These are phyloP conservation scores for Mucor lusitanicus DNA, from an alignment of 371 early-diverging fungal species.

Conservation along the genomic window DNA sequence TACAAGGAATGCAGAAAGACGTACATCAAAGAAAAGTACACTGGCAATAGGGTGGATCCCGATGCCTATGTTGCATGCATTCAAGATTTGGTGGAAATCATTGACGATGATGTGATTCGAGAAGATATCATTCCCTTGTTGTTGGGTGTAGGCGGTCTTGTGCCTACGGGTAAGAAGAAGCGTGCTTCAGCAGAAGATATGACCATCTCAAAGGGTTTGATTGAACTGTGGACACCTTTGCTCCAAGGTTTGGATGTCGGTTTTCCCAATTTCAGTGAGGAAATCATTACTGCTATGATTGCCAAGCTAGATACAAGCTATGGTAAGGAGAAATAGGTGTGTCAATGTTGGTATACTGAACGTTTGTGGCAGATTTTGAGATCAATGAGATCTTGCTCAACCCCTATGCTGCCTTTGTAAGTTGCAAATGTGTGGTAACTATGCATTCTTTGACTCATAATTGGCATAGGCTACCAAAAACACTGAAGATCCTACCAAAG, in stretches of 20 bases:
- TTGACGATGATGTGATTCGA: constrained; percentile 11
- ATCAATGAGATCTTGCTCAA: constrained; percentile 25
- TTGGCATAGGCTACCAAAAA: not conserved
- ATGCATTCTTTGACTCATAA: not conserved
- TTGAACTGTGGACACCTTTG: constrained; percentile 47
- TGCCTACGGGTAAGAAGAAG: constrained; percentile 52
- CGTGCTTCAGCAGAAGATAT: constrained; percentile 33
- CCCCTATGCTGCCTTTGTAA: constrained; percentile 29
- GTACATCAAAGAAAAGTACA: constrained; percentile 26
- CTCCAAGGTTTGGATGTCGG: constrained; percentile 31
- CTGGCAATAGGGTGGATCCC: constrained; percentile 5
- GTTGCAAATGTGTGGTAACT: not conserved
- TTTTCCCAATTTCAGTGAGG: constrained; percentile 31
- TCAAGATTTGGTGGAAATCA: constrained; percentile 12
- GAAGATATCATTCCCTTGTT: constrained; percentile 34
- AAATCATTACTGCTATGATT: constrained; percentile 33
- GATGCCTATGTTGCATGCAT: constrained; percentile 17
- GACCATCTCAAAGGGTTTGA: constrained; percentile 35
- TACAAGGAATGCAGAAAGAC: constrained; percentile 46
- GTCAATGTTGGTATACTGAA: not conserved
- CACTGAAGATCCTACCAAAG: constrained; percentile 19
- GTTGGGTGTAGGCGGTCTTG: constrained; percentile 44
- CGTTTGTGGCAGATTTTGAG: constrained; percentile 16
- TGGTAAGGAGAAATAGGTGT: constrained; percentile 15
- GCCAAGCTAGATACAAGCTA: constrained; percentile 28